Evolutionary conservation across 1,284 basidiomycete genomes (phyloP).

Genomic region (Singerocomus inundabilis): DNA sequence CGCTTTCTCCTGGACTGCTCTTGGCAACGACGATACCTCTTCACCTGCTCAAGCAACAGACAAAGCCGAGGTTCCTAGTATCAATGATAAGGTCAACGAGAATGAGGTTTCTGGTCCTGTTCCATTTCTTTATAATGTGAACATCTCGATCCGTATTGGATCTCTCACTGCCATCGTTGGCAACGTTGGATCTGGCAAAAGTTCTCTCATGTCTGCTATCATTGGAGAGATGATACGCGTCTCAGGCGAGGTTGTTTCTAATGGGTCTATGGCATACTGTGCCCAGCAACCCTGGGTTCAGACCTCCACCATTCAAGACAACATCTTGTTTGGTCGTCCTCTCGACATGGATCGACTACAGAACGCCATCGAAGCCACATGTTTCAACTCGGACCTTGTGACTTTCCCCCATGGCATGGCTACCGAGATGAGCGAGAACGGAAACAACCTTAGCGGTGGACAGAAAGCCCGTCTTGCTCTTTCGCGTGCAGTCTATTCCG

Average conservation of each 20-base stretch:
- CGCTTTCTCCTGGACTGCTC: slow-evolving; percentile 24
- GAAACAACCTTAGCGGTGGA: slow-evolving; percentile 45
- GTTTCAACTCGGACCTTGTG: slow-evolving; percentile 43
- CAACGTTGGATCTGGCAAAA: slow-evolving; percentile 40
- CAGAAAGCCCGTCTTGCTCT: slow-evolving; percentile 59
- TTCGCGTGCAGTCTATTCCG: slow-evolving; percentile 58
- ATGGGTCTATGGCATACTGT: slow-evolving; percentile 54
- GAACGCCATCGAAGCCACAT: slow-evolving; percentile 27
- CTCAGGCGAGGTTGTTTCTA: slow-evolving; percentile 49
- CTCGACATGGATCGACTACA: slow-evolving; percentile 39
- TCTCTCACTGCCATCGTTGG: slow-evolving; percentile 52
- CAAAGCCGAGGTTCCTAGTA: slow-evolving; percentile 10
- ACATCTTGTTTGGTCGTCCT: slow-evolving; percentile 55
- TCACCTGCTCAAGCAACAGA: neutral
- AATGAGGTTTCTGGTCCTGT: slow-evolving; percentile 12
- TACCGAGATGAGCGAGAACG: slow-evolving; percentile 60
- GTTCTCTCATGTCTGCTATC: slow-evolving; percentile 43
- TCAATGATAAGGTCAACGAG: slow-evolving; percentile 9
- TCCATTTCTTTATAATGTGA: slow-evolving; percentile 39
- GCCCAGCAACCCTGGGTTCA: slow-evolving; percentile 61
- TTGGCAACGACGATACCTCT: slow-evolving; percentile 2
- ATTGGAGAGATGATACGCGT: slow-evolving; percentile 53
- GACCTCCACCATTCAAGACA: slow-evolving; percentile 40
- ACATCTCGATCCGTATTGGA: slow-evolving; percentile 44
- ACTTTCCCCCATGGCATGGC: slow-evolving; percentile 61